Evolutionary conservation across 441 rosid genomes (phyloP).

Genomic region (Mallotus repandus): DNA sequence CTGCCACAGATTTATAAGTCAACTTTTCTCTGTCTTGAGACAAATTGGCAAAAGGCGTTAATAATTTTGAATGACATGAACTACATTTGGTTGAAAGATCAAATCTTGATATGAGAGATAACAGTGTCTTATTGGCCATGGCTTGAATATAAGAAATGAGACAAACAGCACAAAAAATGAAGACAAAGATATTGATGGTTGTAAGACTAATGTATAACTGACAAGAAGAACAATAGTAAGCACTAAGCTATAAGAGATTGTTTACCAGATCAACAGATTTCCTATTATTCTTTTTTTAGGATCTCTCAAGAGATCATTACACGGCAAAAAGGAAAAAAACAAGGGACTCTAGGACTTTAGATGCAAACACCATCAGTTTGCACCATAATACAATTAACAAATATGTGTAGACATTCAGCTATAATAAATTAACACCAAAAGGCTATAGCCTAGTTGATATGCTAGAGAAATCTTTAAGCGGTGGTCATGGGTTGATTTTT

Average conservation of each 20-base stretch:
- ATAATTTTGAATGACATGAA: no score
- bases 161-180: neutral
- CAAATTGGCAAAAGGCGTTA: neutral
- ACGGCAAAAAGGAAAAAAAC: no score
- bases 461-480: neutral
- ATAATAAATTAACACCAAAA: no score
- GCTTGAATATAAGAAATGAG: no score
- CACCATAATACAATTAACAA: neutral
- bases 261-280: no score
- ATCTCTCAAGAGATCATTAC: neutral
- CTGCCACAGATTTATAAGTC: neutral
- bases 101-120: neutral
- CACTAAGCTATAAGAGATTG: neutral
- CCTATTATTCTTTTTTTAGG: neutral
- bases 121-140: neutral
- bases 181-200: neutral
- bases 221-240: neutral
- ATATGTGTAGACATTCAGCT: no score
- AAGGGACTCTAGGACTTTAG: neutral
- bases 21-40: neutral
- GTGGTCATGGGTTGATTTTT: neutral
- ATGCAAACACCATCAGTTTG: neutral
- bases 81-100: neutral
- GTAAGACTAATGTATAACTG: neutral
- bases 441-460: no score